Evolutionary conservation across 495 filamentous ascomycete species (phyloP), one percentile per base, ranked within the genome.

Genomic region (Penicillium herquei): DNA sequence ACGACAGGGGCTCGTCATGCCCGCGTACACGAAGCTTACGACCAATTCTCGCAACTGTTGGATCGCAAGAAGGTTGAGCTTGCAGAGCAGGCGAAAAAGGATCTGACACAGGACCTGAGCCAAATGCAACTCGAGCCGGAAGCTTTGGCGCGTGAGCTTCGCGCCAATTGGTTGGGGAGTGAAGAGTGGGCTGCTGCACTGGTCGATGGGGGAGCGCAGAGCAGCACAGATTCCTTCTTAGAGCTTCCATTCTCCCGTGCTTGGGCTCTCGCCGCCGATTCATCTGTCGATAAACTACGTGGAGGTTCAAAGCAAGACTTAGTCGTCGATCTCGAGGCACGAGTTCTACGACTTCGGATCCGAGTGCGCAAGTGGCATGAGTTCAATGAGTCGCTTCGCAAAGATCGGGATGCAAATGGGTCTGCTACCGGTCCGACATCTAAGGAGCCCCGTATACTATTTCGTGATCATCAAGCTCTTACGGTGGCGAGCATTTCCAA

Each of bases 101-200:
- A 53, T 7, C 30, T 41, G 13, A 46, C 39, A 7, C 39, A 39
- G 7, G 12, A 57, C 4, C 1, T 49, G 69, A 43, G 81, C 75
- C 58, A 76, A 46, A 3, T 16, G 75, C 43, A 70, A 56, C 52
- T 69, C 49, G 46, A 75, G 77, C 52, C 65, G 45, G 53, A 70
- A 2, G 34, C 16, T 8, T 26, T 76, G 11, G 73, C 81, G 41
- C 74, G 76, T 30, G 74, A 81, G 13, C 66, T 91, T 31, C 78
- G 78, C 56, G 81, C 82, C 17, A 89, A 90, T 56, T 96, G 90
- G 90, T 72, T 87, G 7, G 91, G 90, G 1, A 79, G 85, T 57
- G 76, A 82, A 46, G 77, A 85, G 48, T 90, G 88, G 85, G 75
- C 86, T 59, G 81, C 89, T 37, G 69, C 78, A 13, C 62, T 95